These are phyloP conservation scores for Podosphaera fusca DNA, from an alignment of 2,329 filamentous ascomycete species.

Conservation along the genomic window DNA sequence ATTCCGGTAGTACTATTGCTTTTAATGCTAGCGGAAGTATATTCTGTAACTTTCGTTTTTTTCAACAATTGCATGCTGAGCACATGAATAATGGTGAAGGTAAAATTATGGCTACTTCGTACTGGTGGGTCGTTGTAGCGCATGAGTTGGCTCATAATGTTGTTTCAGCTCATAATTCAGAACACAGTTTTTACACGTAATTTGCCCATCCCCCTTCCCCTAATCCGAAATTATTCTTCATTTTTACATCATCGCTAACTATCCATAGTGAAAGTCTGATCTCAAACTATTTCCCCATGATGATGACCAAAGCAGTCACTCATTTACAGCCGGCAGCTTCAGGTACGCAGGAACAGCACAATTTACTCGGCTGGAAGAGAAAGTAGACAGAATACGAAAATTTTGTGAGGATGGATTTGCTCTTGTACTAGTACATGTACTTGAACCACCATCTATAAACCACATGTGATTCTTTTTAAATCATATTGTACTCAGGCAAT, in stretches of 20 bases:
- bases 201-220: slow-evolving; percentile 9
- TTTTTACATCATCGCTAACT: not conserved
- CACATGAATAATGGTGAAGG: slow-evolving; percentile 23
- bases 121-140: slow-evolving; percentile 91
- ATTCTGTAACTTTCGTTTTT: slow-evolving; percentile 87
- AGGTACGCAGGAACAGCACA: no score
- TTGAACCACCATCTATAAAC: no score
- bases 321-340: not conserved
- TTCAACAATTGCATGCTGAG: slow-evolving; percentile 49
- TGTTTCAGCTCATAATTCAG: slow-evolving; percentile 50
- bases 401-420: no score
- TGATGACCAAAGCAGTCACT: slow-evolving; percentile 23
- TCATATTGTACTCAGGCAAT: no score
- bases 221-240: not conserved
- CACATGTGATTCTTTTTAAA: no score
- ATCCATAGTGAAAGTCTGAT: slow-evolving; percentile 45
- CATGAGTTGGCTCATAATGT: slow-evolving; percentile 94
- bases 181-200: slow-evolving; percentile 65
- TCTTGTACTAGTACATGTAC: no score
- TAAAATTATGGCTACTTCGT: slow-evolving; percentile 47
- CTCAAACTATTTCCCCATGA: slow-evolving; percentile 50
- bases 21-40: slow-evolving; percentile 76
- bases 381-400: no score
- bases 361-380: no score
- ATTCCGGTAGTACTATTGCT: slow-evolving; percentile 57